Evolutionary conservation across 495 filamentous ascomycete genomes (phyloP).

Genomic region (Clohesyomyces aquaticus): DNA sequence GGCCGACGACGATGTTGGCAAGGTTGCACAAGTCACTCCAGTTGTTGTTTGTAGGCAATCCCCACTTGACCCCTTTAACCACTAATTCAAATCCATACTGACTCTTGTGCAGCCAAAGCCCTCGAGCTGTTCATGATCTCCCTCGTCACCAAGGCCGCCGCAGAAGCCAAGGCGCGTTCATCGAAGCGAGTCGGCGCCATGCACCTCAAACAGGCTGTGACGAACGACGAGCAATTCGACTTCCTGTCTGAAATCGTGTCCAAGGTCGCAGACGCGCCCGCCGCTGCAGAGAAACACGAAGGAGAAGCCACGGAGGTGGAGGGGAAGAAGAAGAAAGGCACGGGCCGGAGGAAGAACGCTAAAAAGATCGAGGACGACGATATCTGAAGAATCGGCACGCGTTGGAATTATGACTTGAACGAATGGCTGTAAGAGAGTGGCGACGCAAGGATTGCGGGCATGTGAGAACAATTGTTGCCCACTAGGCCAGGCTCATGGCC

Average conservation of each 20-base stretch:
- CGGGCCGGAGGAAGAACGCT: conserved; percentile 42
- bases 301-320: conserved; percentile 58
- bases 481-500: not conserved
- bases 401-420: not conserved
- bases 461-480: not conserved
- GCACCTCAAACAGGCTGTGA: conserved; percentile 88
- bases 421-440: no score
- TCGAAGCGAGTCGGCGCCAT: conserved; percentile 87
- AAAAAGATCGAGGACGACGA: conserved; percentile 46
- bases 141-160: conserved; percentile 82
- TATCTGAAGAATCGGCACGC: conserved; percentile 26
- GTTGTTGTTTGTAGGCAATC: conserved; percentile 80
- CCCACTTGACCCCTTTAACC: conserved; percentile 3
- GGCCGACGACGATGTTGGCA: conserved; percentile 97
- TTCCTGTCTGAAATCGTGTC: conserved; percentile 90
- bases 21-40: conserved; percentile 95
- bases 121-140: conserved; percentile 97
- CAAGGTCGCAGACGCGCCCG: conserved; percentile 76
- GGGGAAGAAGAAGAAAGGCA: conserved; percentile 57
- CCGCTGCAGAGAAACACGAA: conserved; percentile 56
- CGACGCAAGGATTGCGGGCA: not conserved
- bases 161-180: conserved; percentile 76
- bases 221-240: conserved; percentile 85
- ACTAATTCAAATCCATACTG: conserved; percentile 22
- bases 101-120: conserved; percentile 64